phyloP scores from a whole-genome alignment of 129 eudicot genomes.

The Helianthus tuberosus region DNA sequence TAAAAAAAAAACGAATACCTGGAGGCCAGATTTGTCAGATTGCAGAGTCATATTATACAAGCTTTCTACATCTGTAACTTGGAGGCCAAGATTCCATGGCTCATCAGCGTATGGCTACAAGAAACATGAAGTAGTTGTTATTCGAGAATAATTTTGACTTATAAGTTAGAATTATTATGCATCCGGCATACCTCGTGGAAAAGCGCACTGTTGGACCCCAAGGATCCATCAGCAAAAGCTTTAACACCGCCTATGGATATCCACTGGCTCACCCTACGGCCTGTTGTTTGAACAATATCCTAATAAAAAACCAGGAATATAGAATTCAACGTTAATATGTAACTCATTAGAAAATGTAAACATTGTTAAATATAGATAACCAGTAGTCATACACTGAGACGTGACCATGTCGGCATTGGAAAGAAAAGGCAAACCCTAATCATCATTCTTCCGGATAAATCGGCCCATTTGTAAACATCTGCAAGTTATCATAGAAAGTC shows the following conservation, averaged over 20 bases:
- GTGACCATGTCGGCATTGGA: slow-evolving; percentile 88
- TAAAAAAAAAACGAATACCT: slow-evolving; percentile 49
- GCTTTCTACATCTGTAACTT: slow-evolving; percentile 64
- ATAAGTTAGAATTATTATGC: slow-evolving; percentile 9
- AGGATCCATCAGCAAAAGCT: slow-evolving; percentile 92
- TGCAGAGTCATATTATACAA: slow-evolving; percentile 65
- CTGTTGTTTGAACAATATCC: slow-evolving; percentile 62
- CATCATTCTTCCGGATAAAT: slow-evolving; percentile 67
- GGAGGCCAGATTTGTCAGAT: slow-evolving; percentile 82
- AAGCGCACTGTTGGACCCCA: slow-evolving; percentile 97
- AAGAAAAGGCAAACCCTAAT: slow-evolving; percentile 91
- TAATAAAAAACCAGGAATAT: slow-evolving; percentile 16
- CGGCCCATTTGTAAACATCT: slow-evolving; percentile 93
- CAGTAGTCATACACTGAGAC: slow-evolving; percentile 53
- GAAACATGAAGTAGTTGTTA: slow-evolving; percentile 15
- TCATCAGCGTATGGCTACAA: slow-evolving; percentile 83
- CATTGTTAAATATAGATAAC: slow-evolving; percentile 9
- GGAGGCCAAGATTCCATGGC: slow-evolving; percentile 77
- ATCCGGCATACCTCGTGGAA: slow-evolving; percentile 73
- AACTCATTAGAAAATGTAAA: slow-evolving; percentile 7
- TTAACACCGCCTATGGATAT: slow-evolving; percentile 88
- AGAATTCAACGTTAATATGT: background rate
- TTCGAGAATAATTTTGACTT: background rate
- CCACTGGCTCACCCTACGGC: slow-evolving; percentile 79
- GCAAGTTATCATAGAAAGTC: slow-evolving; percentile 32